Evolutionary conservation across 345 rosid species (phyloP), one percentile per base, ranked within the genome.

Genomic region (Syzygium aromaticum): DNA sequence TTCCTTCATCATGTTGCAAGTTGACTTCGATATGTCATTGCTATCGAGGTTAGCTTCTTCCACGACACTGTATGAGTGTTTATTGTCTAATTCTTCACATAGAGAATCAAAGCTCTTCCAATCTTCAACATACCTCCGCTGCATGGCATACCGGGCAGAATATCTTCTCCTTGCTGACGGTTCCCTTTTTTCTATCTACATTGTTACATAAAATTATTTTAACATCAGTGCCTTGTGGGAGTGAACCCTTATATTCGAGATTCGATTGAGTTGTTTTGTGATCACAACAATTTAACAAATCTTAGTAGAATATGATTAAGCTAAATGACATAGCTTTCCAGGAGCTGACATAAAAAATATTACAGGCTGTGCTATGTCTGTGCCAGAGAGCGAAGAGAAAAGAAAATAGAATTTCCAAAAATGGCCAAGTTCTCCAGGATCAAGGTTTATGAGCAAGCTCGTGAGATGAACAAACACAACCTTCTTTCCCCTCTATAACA

Each of bases 71-170:
- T 84, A 87, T 46, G 85, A 87, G 84, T 84, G 88, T 53, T 89
- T 88, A 86, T 67, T 9, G 33, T 86, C 90, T 86, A 80, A 85
- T 59, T 90, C 90, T 59, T 85, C 89, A 53, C 86, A 87, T 7
- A 94, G 93, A 14, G 94, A 92, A 51, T 56, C 91, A 49, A 91
- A 88, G 63, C 87, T 92, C 73, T 88, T 90, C 92, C 93, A 61
- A n/a, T 91, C 93, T 27, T 90, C 91, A 27, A 86, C 77, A 89
- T 86, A 89, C 90, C 92, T 93, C 87, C 90, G 92, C 73, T 89
- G 89, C 84, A 95, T 91, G 51, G 90, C 88, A 86, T 90, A 96
- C 59, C 87, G 94, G 77, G 94, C 90, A 86, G 96, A 94, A 88
- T 92, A 92, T 87, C 94, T 92, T 93, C 91, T 93, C 88, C 91